Evolutionary conservation across 768 basidiomycete species (phyloP).

Genomic region (Suillus subalutaceus): DNA sequence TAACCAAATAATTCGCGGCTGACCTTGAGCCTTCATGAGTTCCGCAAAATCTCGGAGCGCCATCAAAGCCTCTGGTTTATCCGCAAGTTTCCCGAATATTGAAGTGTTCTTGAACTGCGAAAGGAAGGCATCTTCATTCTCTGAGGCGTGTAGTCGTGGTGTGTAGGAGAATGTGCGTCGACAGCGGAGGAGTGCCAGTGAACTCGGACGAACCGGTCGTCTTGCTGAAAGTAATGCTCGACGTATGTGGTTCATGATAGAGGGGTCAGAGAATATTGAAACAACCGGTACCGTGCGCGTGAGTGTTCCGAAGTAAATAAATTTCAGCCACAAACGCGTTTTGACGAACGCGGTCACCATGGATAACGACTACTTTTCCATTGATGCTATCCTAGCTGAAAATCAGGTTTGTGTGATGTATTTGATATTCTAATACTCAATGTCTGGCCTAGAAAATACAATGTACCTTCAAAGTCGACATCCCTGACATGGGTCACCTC

Average conservation of each 20-base stretch:
- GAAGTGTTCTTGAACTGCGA: slow-evolving; percentile 48
- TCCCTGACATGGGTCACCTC: slow-evolving; percentile 86
- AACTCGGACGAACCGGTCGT: slow-evolving; percentile 19
- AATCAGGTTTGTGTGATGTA: slow-evolving; percentile 65
- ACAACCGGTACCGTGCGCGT: background rate
- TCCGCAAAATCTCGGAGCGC: slow-evolving; percentile 49
- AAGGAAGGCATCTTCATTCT: slow-evolving; percentile 37
- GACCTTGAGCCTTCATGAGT: slow-evolving; percentile 52
- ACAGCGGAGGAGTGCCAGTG: slow-evolving; percentile 13
- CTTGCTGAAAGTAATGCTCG: slow-evolving; percentile 19
- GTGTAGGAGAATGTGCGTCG: slow-evolving; percentile 36
- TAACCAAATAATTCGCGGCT: slow-evolving; percentile 18
- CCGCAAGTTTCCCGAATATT: slow-evolving; percentile 49
- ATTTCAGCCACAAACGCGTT: slow-evolving; percentile 26
- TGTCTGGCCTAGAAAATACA: slow-evolving; percentile 72
- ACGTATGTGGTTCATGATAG: slow-evolving; percentile 27
- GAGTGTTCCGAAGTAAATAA: background rate
- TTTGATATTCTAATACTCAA: background rate
- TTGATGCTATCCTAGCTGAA: slow-evolving; percentile 89
- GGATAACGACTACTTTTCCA: slow-evolving; percentile 92
- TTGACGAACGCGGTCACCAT: slow-evolving; percentile 40
- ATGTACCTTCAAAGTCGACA: slow-evolving; percentile 87
- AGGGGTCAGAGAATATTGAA: background rate
- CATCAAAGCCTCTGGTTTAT: slow-evolving; percentile 51
- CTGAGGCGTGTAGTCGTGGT: slow-evolving; percentile 33